phyloP scores from a whole-genome alignment of 768 basidiomycete species.

The Chiua virens region DNA sequence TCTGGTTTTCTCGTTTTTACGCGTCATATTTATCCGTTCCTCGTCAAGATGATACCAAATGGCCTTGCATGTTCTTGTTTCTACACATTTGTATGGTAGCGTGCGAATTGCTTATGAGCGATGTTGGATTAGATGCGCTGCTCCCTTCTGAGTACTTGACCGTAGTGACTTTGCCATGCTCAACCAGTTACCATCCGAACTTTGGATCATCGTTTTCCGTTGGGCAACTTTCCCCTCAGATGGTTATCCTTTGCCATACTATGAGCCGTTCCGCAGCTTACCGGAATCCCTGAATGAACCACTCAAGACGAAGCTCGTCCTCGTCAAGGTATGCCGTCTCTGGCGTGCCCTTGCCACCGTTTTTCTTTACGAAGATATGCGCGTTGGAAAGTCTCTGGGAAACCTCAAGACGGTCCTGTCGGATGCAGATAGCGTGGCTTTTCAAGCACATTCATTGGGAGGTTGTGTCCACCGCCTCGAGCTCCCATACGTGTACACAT shows the following conservation, averaged over 20 bases:
- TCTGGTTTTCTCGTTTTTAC: conserved; percentile 20
- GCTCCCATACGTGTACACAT: conserved; percentile 57
- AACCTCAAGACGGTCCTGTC: conserved; percentile 35
- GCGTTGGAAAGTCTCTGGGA: conserved; percentile 34
- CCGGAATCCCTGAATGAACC: conserved; percentile 29
- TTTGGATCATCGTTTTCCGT: conserved; percentile 54
- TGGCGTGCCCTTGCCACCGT: conserved; percentile 51
- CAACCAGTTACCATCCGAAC: conserved; percentile 45
- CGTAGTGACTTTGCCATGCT: not conserved
- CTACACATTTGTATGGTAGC: conserved; percentile 1
- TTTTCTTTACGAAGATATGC: conserved; percentile 56
- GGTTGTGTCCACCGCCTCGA: conserved; percentile 53
- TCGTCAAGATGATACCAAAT: conserved; percentile 34
- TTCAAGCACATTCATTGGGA: conserved; percentile 24
- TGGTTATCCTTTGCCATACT: conserved; percentile 31
- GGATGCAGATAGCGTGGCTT: conserved; percentile 11
- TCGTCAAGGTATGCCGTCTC: conserved; percentile 55
- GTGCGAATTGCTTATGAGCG: conserved; percentile 5
- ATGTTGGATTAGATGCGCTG: too few relatives aligned
- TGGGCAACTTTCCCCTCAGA: conserved; percentile 37
- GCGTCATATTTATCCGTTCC: conserved; percentile 28
- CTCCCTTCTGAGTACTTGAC: too few relatives aligned
- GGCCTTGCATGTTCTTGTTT: conserved; percentile 18
- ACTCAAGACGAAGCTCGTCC: conserved; percentile 36
- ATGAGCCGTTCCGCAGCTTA: conserved; percentile 49